A percentile compares a stretch with the other conserved stretches of the same genome.
These are phyloP conservation scores for Pseudogymnoascus sp. DNA, from an alignment of 2,329 filamentous ascomycete genomes.

Conservation along the genomic window DNA sequence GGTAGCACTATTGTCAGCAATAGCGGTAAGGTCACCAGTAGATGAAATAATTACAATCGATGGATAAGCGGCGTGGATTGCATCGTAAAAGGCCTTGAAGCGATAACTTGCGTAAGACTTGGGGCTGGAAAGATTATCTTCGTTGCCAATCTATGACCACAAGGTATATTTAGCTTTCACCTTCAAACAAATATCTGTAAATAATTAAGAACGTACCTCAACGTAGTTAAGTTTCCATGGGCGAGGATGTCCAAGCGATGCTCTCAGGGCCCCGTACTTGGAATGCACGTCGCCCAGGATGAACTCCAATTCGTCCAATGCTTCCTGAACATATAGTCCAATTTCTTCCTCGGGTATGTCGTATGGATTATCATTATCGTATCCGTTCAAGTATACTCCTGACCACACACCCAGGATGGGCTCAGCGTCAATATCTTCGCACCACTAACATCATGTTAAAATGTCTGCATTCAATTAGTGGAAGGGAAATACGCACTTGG, in stretches of 20 bases:
- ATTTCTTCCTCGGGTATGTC: constrained; percentile 36
- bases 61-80: constrained; percentile 32
- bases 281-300: constrained; percentile 38
- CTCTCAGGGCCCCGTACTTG: constrained; percentile 39
- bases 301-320: constrained; percentile 45
- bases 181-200: background rate
- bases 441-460: constrained; percentile 28
- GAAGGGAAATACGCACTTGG: constrained; percentile 17
- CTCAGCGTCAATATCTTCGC: constrained; percentile 39
- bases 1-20: constrained; percentile 6
- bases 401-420: constrained; percentile 41
- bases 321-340: constrained; percentile 38
- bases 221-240: constrained; percentile 44
- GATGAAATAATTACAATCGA: constrained; percentile 37
- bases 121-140: constrained; percentile 36
- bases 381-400: constrained; percentile 35
- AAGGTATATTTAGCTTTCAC: background rate
- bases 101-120: constrained; percentile 32
- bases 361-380: constrained; percentile 17
- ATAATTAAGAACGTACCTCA: constrained; percentile 34
- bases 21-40: constrained; percentile 17
- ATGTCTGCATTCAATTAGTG: background rate
- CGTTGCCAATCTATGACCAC: constrained; percentile 17
- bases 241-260: constrained; percentile 39
- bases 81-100: constrained; percentile 40